Percentiles rank a stretch among this genome's conserved stretches.
These are phyloP conservation scores for Rhododendron kiyosumense DNA, from an alignment of 148 eudicot genomes.

Conservation along the genomic window DNA sequence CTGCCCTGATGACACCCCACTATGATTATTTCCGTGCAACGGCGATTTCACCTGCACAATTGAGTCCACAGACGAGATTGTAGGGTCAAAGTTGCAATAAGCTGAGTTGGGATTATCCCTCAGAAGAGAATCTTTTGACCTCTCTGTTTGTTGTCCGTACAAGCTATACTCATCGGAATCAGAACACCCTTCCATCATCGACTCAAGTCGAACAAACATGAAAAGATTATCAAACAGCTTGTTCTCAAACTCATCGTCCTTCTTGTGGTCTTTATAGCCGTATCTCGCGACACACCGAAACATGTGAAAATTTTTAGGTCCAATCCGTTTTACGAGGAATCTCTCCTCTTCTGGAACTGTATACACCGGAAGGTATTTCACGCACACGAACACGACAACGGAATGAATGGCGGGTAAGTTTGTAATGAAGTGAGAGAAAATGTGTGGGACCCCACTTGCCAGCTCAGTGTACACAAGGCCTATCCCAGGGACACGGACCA, in stretches of 20 bases:
- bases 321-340: constrained; percentile 83
- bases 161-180: constrained; percentile 90
- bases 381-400: constrained; percentile 83
- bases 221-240: constrained; percentile 77
- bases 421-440: constrained; percentile 92
- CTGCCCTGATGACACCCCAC: constrained; percentile 47
- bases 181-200: constrained; percentile 96
- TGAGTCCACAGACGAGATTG: constrained; percentile 64
- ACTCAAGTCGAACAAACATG: constrained; percentile 74
- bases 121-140: constrained; percentile 37
- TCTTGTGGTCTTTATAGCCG: constrained; percentile 93
- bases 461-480: constrained; percentile 98
- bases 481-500: constrained; percentile 90
- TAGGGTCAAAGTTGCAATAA: constrained; percentile 22
- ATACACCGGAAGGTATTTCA: constrained; percentile 91
- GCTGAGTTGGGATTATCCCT: constrained; percentile 17
- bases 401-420: constrained; percentile 96
- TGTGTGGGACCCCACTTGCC: constrained; percentile 90
- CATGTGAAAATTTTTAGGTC: constrained; percentile 95
- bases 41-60: constrained; percentile 58
- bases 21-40: constrained; percentile 13
- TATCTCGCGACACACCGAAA: constrained; percentile 94
- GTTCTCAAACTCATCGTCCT: constrained; percentile 86
- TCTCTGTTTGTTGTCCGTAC: constrained; percentile 63
- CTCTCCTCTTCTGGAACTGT: constrained; percentile 95